Evolutionary conservation across 2,329 filamentous ascomycete species (phyloP), one percentile per base, ranked within the genome.

Genomic region (Rugonectria rugulosa): DNA sequence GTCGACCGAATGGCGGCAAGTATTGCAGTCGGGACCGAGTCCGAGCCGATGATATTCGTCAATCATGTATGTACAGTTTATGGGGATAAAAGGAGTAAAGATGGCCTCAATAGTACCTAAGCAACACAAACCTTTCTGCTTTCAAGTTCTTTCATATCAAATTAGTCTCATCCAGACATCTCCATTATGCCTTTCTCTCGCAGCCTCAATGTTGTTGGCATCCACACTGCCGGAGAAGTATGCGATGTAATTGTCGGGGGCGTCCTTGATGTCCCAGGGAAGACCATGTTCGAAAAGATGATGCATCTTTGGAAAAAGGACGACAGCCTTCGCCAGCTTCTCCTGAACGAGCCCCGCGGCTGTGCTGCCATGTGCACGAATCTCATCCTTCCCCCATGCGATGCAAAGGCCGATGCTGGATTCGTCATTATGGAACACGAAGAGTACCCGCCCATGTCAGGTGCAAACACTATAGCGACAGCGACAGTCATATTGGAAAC

Each of bases 351-450:
- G 17, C 61, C 61, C 1, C 43, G 61, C 5, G 56, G 53, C 0
- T 55, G 51, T 5, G 62, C 61, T 0, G 51, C 62, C 7, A 64
- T 64, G 59, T 64, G 53, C 0, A 57, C 59, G 8, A 64, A 61
- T 27, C 49, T 64, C 2, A 19, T 64, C 4, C 41, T 64, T 0
- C 56, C 61, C 0, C 61, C 56, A 0, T 60, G 53, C 17, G 56
- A 64, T 36, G 53, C 61, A 0, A 51, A 60, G 20, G 62, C 62
- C 3, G 61, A 64, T 11, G 56, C 56, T 10, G 61, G 61, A 7
- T 64, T 64, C 43, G 44, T 64, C n/a, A 64, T 64, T 7, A 64
- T 61, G 61, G 61, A 64, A 10, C 47, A 60, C 8, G 60, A 63
- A 19, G 61, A 64, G 5, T 61, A 61, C 3, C 60, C 58, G 3